Conservation (phyloP, 192 early-diverging fungal genomes). For the Coemansia sp. region DNA sequence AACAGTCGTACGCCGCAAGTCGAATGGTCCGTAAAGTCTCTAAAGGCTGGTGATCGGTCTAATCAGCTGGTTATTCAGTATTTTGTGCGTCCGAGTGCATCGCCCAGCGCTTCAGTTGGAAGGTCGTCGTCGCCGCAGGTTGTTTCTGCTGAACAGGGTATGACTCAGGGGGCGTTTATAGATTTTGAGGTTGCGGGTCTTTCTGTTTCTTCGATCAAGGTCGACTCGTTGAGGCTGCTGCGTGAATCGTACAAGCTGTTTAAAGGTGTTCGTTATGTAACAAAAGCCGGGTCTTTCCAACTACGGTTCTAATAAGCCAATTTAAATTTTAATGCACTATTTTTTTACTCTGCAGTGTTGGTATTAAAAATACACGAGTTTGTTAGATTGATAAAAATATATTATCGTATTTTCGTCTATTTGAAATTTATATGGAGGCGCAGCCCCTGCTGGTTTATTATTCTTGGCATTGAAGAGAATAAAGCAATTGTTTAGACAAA, state of each 20-base stretch:
- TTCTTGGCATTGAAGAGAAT: background rate
- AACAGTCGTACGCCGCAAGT: conserved; percentile 25
- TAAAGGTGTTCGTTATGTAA: conserved; percentile 44
- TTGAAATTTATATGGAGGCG: background rate
- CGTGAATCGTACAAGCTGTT: conserved; percentile 47
- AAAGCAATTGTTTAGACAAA: background rate
- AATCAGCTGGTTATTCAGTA: conserved; percentile 28
- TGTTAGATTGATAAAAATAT: no score
- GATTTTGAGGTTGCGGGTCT: conserved; percentile 41
- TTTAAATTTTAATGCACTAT: background rate
- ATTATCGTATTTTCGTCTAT: no score
- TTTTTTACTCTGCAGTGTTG: no score
- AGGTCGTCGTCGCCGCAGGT: conserved; percentile 12
- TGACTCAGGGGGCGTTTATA: conserved; percentile 28
- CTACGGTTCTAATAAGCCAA: conserved; percentile 32
- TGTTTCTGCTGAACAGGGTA: background rate
- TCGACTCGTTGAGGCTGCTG: conserved; percentile 37
- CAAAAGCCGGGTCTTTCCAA: conserved; percentile 36
- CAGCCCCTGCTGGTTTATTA: background rate
- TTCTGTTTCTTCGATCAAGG: conserved; percentile 42
- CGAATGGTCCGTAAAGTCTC: conserved; percentile 34
- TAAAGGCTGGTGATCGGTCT: conserved; percentile 14
- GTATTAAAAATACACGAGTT: no score
- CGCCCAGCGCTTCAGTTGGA: background rate
- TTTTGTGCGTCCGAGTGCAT: conserved; percentile 2